These are phyloP conservation scores for Lactarius quietus DNA, from an alignment of 768 basidiomycete genomes.

Conservation along the genomic window DNA sequence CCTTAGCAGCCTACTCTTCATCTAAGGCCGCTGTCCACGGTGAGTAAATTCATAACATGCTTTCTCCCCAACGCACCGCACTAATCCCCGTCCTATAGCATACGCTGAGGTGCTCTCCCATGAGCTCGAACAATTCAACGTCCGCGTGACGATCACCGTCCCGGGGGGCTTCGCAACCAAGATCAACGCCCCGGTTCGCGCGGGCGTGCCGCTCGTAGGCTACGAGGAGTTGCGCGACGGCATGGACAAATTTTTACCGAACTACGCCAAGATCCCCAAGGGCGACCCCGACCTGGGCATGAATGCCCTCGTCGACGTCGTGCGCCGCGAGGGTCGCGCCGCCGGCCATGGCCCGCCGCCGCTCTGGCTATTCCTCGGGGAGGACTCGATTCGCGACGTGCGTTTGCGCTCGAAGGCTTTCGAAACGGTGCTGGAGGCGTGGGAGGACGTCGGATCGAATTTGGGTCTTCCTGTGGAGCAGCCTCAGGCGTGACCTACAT, in stretches of 20 bases:
- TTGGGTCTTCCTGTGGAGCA: slow-evolving; percentile 1
- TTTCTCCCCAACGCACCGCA: background rate
- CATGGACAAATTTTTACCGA: background rate
- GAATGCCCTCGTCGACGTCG: slow-evolving; percentile 30
- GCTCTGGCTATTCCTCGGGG: slow-evolving; percentile 31
- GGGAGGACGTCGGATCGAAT: slow-evolving; percentile 15
- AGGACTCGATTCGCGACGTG: slow-evolving; percentile 29
- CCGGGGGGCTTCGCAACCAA: slow-evolving; percentile 31
- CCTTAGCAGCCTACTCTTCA: slow-evolving; percentile 27
- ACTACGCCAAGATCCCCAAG: slow-evolving; percentile 15
- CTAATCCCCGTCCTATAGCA: slow-evolving; percentile 17
- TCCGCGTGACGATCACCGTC: slow-evolving; percentile 30
- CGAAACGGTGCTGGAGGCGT: slow-evolving; percentile 5
- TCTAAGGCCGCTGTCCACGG: slow-evolving; percentile 32
- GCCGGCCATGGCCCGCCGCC: slow-evolving; percentile 24
- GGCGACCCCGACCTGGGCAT: slow-evolving; percentile 32
- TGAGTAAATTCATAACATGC: background rate
- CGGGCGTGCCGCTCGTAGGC: slow-evolving; percentile 16
- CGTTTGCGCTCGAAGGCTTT: background rate
- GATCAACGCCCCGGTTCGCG: background rate
- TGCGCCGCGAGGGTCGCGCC: slow-evolving; percentile 31
- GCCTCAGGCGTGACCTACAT: background rate
- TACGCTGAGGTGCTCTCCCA: slow-evolving; percentile 29
- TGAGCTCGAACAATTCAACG: slow-evolving; percentile 32
- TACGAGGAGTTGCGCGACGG: slow-evolving; percentile 25